Evolutionary conservation across 768 basidiomycete genomes (phyloP), one percentile per base, ranked within the genome.

Genomic region (Termitomyces sp.): DNA sequence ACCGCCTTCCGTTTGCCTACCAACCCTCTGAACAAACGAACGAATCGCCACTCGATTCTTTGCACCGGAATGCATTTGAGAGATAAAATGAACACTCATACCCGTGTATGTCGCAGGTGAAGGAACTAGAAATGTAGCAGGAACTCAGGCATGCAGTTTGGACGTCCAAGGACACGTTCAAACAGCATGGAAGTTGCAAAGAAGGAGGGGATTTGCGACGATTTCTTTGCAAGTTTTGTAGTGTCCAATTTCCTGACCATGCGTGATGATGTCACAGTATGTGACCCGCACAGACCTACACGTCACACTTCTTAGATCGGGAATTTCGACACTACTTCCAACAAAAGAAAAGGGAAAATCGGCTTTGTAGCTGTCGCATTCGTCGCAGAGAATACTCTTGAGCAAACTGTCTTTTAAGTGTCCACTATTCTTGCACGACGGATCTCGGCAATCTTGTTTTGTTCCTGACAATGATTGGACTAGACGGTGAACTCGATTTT

Each of bases 251-350:
- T 51, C 20, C 28, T 28, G 52, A 43, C 33, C 35, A 43, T 48
- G 46, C 44, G 58, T 60, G 60, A 61, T 54, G 24, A 51, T 53
- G 62, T 61, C 53, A 61, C 56, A 16, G 0, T 35, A 0, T 43
- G 62, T 61, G 60, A 63, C 62, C 5, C 52, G 60, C 62, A 61
- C 62, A 52, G 60, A 63, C 63, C 63, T 41, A 4, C 28, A 33
- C 18, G 52, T 52, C 52, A 52, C 43, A 44, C 43, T 44, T 44
- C 20, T 24, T 11, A 44, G 8, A 24, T 22, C 20, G 9, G 20
- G 7, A 22, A 6, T 0, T 45, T n/a, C n/a, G n/a, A n/a, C n/a
- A n/a, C n/a, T n/a, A n/a, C 14, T 7, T 41, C 8, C n/a, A 14
- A 41, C 40, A 9, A n/a, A n/a, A 9, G 5, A n/a, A 41, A 14